Base-by-base conservation (phyloP, 169 alveolate species). In the Cryptosporidium andersoni region DNA sequence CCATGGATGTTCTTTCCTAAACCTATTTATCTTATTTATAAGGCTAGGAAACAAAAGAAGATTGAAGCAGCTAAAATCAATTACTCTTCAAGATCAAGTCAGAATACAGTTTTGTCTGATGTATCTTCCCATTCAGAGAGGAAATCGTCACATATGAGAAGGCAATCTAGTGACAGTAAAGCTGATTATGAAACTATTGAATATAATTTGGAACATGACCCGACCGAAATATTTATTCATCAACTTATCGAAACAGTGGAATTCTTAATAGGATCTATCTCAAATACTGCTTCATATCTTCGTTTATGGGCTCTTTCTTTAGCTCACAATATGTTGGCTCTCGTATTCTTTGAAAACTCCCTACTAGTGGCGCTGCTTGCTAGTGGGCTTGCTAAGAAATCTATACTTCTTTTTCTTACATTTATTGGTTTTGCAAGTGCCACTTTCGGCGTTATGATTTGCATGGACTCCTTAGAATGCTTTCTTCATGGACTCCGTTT, bases 281-380 rank as follows among this genome's bases (percentile, higher is more conserved):
- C 99, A 52, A 98, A 98, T 91, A 98, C 99, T 11, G 99, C 99
- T 6, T 97, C 99, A 12, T 98, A 98, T 89, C 94, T 98, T 81
- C 97, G 99, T 82, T 92, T 96, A 67, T 98, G 99, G 99, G 99
- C 99, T 8, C 90, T 98, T 66, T 96, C 99, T 25, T 93, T 98
- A 74, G 99, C 99, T 1, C 99, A 98, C 91, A 98, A 97, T 82
- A 97, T 97, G 95, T 94, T 98, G 43, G 95, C 85, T 45, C 51
- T 74, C 60, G 85, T 74, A 12, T 66, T 68, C 25, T 58, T 74
- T 2, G 74, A 74, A 55, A 58, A 58, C 47, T 58, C 85, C 36
- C 55, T 74, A 8, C 6, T 74, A 51, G 43, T 58, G 14, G 85
- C 85, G 0, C 60, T 74, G 42, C 47, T 39, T 16, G 55, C 85